A percentile compares a stretch with the other conserved stretches of the same genome.
Conservation (phyloP, 2,329 filamentous ascomycete species). For the Fusarium equiseti region DNA sequence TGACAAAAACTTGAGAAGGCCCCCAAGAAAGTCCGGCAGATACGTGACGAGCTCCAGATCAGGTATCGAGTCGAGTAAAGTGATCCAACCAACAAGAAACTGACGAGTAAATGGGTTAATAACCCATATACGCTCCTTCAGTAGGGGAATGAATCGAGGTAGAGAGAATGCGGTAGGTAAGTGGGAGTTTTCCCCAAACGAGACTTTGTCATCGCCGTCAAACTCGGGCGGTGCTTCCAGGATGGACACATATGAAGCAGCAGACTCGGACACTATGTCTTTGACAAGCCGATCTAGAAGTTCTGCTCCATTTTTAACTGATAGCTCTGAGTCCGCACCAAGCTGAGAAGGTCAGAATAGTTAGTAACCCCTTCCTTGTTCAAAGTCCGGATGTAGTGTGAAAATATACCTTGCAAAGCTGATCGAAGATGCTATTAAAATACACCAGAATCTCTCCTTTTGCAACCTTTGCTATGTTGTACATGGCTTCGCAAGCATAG, state of each 20-base stretch:
- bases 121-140: conserved; percentile 94
- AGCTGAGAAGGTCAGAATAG: conserved; percentile 66
- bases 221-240: conserved; percentile 70
- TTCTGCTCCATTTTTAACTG: conserved; percentile 98
- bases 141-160: conserved; percentile 87
- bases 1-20: conserved; percentile 90
- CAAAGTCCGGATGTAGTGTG: not conserved
- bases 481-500: conserved; percentile 99
- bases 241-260: conserved; percentile 92
- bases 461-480: conserved; percentile 99
- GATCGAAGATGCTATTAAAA: conserved; percentile 99
- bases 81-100: conserved; percentile 97
- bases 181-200: conserved; percentile 60
- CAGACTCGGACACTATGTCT: conserved; percentile 95
- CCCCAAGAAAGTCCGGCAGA: conserved; percentile 89
- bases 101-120: conserved; percentile 94
- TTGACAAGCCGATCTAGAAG: conserved; percentile 94
- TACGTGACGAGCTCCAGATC: conserved; percentile 95
- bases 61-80: conserved; percentile 92
- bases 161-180: conserved; percentile 92
- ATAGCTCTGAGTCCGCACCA: conserved; percentile 94
- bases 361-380: not conserved
- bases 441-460: conserved; percentile 97
- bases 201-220: conserved; percentile 60
- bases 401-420: conserved; percentile 83